phyloP scores from a whole-genome alignment of 805 yeast species.

The Candida insectalens region DNA sequence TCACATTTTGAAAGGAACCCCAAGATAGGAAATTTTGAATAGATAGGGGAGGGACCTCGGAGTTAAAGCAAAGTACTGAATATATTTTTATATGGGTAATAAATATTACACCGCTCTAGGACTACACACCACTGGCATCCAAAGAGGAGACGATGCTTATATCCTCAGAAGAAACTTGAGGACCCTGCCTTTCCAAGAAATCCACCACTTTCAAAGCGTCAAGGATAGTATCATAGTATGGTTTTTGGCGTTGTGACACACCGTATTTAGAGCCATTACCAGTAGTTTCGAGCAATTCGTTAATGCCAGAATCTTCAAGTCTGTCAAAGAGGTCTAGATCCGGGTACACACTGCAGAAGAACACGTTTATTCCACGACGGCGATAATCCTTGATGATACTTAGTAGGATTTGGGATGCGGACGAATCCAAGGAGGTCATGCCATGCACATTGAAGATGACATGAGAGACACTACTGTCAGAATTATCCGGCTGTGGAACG shows the following conservation, averaged over 20 bases:
- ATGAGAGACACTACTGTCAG: slow-evolving; percentile 33
- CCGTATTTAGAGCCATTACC: slow-evolving; percentile 17
- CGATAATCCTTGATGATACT: slow-evolving; percentile 52
- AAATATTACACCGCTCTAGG: too few relatives aligned
- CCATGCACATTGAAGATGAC: slow-evolving; percentile 75
- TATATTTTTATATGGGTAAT: too few relatives aligned
- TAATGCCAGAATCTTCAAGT: slow-evolving; percentile 48
- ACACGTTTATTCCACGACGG: slow-evolving; percentile 44
- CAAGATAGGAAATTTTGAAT: too few relatives aligned
- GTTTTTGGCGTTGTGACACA: slow-evolving; percentile 25
- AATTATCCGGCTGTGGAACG: slow-evolving; percentile 4
- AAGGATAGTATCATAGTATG: slow-evolving; percentile 41
- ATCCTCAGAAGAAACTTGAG: slow-evolving; percentile 2
- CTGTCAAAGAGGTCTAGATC: slow-evolving; percentile 36
- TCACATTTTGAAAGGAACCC: too few relatives aligned
- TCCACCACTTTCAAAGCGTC: slow-evolving; percentile 45
- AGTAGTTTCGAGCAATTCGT: slow-evolving; percentile 21
- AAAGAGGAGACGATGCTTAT: slow-evolving; percentile 2
- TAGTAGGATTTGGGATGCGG: slow-evolving; percentile 63
- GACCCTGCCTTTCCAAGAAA: slow-evolving; percentile 19
- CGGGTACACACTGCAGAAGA: slow-evolving; percentile 51
- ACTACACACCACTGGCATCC: neutral
- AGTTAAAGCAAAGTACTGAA: too few relatives aligned
- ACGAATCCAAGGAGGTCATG: slow-evolving; percentile 70
- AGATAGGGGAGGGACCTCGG: too few relatives aligned